Evolutionary conservation across 495 filamentous ascomycete genomes (phyloP).

Genomic region (Penicillium goetzii): DNA sequence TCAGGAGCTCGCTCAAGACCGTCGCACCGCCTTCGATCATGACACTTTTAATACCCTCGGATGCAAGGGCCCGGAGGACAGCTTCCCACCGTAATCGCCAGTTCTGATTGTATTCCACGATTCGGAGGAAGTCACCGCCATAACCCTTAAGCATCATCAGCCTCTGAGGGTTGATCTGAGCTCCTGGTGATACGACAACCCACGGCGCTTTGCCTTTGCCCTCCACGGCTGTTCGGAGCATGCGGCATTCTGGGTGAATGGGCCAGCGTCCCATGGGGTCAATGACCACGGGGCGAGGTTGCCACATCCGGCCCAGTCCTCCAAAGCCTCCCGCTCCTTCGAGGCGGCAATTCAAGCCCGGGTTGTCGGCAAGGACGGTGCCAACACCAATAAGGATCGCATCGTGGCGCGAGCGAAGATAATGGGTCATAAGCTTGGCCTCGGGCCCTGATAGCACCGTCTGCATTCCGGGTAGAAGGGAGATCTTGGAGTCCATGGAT

Average conservation of each 20-base stretch:
- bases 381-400: slow-evolving; percentile 84
- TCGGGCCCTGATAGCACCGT: slow-evolving; percentile 79
- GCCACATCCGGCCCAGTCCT: slow-evolving; percentile 56
- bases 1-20: slow-evolving; percentile 75
- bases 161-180: slow-evolving; percentile 50
- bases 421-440: slow-evolving; percentile 91
- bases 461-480: slow-evolving; percentile 72
- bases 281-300: slow-evolving; percentile 78
- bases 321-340: slow-evolving; percentile 58
- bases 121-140: slow-evolving; percentile 54
- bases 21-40: slow-evolving; percentile 88
- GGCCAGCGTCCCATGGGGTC: slow-evolving; percentile 75
- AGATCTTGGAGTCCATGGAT: slow-evolving; percentile 82
- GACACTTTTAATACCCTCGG: slow-evolving; percentile 70
- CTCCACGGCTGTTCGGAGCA: slow-evolving; percentile 64
- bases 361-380: slow-evolving; percentile 84
- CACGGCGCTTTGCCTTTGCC: slow-evolving; percentile 73
- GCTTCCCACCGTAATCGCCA: slow-evolving; percentile 63
- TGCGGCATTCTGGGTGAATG: slow-evolving; percentile 58
- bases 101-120: slow-evolving; percentile 52
- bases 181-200: slow-evolving; percentile 62
- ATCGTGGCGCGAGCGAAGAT: slow-evolving; percentile 77
- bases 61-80: slow-evolving; percentile 59
- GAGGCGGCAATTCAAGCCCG: slow-evolving; percentile 77
- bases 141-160: slow-evolving; percentile 52